A percentile compares a stretch with the other conserved stretches of the same genome.
phyloP scores from a whole-genome alignment of 441 rosid species.

The Adansonia gregorii region DNA sequence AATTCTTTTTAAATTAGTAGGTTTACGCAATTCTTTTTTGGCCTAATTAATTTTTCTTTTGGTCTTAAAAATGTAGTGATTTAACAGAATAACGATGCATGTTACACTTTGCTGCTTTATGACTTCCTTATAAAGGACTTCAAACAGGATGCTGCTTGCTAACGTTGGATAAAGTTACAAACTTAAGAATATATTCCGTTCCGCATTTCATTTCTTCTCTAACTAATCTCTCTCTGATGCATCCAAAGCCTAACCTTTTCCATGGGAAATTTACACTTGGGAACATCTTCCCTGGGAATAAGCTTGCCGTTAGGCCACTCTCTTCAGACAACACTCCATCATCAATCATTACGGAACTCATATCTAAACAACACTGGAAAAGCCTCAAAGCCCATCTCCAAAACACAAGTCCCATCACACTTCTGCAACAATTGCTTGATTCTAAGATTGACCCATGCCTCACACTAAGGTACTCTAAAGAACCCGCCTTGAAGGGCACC shows the following conservation, averaged over 20 bases:
- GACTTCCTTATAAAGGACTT: no score
- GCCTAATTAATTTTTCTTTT: no score
- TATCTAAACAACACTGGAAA: conserved; percentile 70
- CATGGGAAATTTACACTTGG: conserved; percentile 19
- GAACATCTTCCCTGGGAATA: conserved; percentile 29
- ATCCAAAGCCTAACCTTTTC: conserved; percentile 7
- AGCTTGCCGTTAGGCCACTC: conserved; percentile 32
- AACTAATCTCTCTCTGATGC: conserved; percentile 5
- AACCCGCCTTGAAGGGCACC: neutral
- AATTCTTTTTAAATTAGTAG: no score
- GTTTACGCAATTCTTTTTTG: no score
- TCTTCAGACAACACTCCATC: conserved; percentile 31
- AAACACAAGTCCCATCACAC: conserved; percentile 38
- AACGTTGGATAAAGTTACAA: no score
- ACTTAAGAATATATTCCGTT: no score
- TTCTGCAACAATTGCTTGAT: conserved; percentile 49
- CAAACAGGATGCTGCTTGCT: no score
- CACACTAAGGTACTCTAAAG: conserved; percentile 40
- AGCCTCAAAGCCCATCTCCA: conserved; percentile 46
- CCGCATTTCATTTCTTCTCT: neutral
- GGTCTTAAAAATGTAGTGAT: no score
- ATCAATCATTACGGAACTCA: conserved; percentile 38
- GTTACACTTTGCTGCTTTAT: no score
- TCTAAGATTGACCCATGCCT: conserved; percentile 61
- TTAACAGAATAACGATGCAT: no score